phyloP scores from a whole-genome alignment of 805 yeast genomes.

The Groenewaldozyma tartarivorans region DNA sequence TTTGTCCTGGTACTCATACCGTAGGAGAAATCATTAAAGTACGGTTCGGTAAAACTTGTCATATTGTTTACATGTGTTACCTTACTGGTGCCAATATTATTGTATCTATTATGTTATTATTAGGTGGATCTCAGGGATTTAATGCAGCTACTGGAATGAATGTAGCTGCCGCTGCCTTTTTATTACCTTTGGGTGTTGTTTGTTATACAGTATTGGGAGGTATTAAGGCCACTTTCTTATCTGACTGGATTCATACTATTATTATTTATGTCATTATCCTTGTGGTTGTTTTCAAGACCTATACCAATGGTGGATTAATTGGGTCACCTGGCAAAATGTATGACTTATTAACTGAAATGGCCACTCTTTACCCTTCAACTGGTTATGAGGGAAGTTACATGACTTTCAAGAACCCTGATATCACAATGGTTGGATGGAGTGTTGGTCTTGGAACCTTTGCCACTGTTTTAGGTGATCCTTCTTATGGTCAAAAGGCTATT shows the following conservation, averaged over 20 bases:
- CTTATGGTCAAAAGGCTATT: constrained; percentile 82
- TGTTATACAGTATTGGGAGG: constrained; percentile 73
- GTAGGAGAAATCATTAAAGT: constrained; percentile 74
- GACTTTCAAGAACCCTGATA: constrained; percentile 31
- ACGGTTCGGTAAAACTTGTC: constrained; percentile 69
- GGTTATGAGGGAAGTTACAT: constrained; percentile 83
- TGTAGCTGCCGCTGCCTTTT: constrained; percentile 69
- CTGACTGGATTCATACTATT: constrained; percentile 74
- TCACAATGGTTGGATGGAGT: constrained; percentile 45
- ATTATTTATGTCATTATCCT: constrained; percentile 68
- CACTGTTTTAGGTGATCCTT: constrained; percentile 79
- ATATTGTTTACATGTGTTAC: constrained; percentile 51
- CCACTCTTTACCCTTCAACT: constrained; percentile 48
- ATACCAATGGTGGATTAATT: constrained; percentile 53
- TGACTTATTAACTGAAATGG: constrained; percentile 54
- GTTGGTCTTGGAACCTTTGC: constrained; percentile 80
- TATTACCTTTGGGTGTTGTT: constrained; percentile 75
- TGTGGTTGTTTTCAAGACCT: constrained; percentile 65
- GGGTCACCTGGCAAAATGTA: constrained; percentile 83
- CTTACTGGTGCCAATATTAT: constrained; percentile 80
- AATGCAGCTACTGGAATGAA: constrained; percentile 73
- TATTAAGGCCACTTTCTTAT: constrained; percentile 67
- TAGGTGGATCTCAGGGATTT: constrained; percentile 84
- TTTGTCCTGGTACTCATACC: constrained; percentile 87
- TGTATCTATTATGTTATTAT: constrained; percentile 82